These are phyloP conservation scores for Pythium dissimile DNA, from an alignment of 352 stramenopile species.

Conservation along the genomic window DNA sequence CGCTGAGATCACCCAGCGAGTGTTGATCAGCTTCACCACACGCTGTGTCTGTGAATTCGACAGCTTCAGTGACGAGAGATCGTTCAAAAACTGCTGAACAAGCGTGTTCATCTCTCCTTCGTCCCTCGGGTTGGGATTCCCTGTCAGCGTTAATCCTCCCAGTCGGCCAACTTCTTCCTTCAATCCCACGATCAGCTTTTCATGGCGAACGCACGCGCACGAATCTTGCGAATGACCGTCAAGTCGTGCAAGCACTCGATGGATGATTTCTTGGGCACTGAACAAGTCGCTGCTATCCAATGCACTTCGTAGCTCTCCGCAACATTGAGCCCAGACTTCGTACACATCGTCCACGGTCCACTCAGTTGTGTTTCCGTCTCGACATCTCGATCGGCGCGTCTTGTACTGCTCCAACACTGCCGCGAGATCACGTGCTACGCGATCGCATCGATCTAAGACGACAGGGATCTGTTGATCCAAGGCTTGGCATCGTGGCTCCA, in stretches of 20 bases:
- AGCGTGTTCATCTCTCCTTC: not conserved
- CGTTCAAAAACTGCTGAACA: constrained; percentile 11
- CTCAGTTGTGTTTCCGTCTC: not conserved
- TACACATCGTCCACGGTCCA: constrained; percentile 6
- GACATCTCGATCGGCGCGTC: not conserved
- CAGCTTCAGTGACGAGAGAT: constrained; percentile 17
- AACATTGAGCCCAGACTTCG: constrained; percentile 1
- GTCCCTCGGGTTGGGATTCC: no score
- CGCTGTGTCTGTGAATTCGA: constrained; percentile 25
- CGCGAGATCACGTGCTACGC: not conserved
- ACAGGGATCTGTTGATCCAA: constrained; percentile 15
- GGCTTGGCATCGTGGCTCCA: constrained; percentile 3
- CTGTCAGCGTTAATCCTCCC: no score
- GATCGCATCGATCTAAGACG: not conserved
- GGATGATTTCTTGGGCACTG: no score
- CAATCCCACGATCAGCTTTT: no score
- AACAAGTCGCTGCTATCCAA: not conserved
- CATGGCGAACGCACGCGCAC: no score
- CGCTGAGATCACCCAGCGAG: constrained; percentile 10
- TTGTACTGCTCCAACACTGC: constrained; percentile 6
- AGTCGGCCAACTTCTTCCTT: no score
- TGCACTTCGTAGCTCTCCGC: not conserved
- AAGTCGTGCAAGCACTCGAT: no score
- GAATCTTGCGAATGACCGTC: no score
- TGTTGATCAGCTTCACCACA: constrained; percentile 16